Conservation (phyloP, 805 yeast species). For the Kazachstania bromeliacearum region DNA sequence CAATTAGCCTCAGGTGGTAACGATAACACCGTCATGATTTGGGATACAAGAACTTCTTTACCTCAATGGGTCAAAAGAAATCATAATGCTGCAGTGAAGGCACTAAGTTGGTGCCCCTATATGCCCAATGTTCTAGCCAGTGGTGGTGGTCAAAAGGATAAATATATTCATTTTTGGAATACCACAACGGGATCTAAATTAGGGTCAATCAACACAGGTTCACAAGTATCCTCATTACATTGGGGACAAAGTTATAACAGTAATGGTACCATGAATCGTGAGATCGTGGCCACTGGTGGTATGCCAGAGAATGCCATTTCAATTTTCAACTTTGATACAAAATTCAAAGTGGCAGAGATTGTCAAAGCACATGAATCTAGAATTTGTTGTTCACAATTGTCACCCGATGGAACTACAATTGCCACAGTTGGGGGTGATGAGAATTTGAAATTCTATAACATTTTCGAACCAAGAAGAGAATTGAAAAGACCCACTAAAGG, state of each 20-base stretch:
- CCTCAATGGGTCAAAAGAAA: constrained; percentile 70
- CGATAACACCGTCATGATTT: constrained; percentile 83
- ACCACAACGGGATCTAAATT: constrained; percentile 81
- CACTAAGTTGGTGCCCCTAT: constrained; percentile 90
- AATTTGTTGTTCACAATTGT: constrained; percentile 69
- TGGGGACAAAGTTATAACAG: constrained; percentile 59
- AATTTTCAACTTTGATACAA: constrained; percentile 75
- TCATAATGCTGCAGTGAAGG: constrained; percentile 93
- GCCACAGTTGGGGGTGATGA: constrained; percentile 97
- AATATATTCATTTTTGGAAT: constrained; percentile 89
- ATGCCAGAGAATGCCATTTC: constrained; percentile 79
- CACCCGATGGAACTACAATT: constrained; percentile 83
- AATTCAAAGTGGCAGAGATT: constrained; percentile 82
- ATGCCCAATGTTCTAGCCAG: constrained; percentile 78
- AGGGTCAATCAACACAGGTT: constrained; percentile 80
- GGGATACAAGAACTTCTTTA: constrained; percentile 69
- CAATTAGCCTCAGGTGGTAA: constrained; percentile 91
- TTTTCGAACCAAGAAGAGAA: constrained; percentile 54
- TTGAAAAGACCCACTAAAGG: constrained; percentile 29
- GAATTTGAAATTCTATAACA: constrained; percentile 87
- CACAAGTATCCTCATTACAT: constrained; percentile 85
- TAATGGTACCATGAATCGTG: constrained; percentile 33
- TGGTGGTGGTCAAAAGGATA: constrained; percentile 93
- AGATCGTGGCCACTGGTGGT: constrained; percentile 90
- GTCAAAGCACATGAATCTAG: constrained; percentile 82